A percentile compares a stretch with the other conserved stretches of the same genome.
Evolutionary conservation across 768 basidiomycete genomes (phyloP).

Genomic region (Auricularia sp.): DNA sequence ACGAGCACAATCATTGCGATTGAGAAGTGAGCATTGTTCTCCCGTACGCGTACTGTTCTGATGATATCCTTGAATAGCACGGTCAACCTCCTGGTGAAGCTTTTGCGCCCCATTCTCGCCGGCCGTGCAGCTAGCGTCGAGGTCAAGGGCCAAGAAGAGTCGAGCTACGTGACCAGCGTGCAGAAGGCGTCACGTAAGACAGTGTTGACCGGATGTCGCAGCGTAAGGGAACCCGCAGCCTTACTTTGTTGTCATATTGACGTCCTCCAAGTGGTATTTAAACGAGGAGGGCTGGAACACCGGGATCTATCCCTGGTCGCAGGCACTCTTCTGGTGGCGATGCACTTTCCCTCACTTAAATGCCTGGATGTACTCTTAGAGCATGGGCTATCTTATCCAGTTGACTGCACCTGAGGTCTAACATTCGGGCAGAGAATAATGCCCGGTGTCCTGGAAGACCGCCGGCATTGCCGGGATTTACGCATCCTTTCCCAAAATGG

Average conservation of each 20-base stretch:
- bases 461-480: no score
- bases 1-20: slow-evolving; percentile 16
- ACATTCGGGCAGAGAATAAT: no score
- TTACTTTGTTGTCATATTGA: no score
- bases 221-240: neutral
- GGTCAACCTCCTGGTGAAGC: slow-evolving; percentile 4
- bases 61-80: neutral
- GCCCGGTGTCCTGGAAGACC: no score
- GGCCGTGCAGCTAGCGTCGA: slow-evolving; percentile 11
- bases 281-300: neutral
- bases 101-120: slow-evolving; percentile 10
- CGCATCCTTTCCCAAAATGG: no score
- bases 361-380: neutral
- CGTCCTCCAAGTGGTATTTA: neutral
- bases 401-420: no score
- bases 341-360: neutral
- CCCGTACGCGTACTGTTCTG: neutral
- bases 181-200: slow-evolving; percentile 2
- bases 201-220: neutral
- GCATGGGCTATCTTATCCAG: no score
- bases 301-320: neutral
- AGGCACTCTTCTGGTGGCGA: neutral
- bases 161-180: slow-evolving; percentile 5
- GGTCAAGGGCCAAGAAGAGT: slow-evolving; percentile 12
- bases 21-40: slow-evolving; percentile 1